phyloP scores from a whole-genome alignment of 2,329 filamentous ascomycete genomes.

The Phaeosphaeriaceae sp. region DNA sequence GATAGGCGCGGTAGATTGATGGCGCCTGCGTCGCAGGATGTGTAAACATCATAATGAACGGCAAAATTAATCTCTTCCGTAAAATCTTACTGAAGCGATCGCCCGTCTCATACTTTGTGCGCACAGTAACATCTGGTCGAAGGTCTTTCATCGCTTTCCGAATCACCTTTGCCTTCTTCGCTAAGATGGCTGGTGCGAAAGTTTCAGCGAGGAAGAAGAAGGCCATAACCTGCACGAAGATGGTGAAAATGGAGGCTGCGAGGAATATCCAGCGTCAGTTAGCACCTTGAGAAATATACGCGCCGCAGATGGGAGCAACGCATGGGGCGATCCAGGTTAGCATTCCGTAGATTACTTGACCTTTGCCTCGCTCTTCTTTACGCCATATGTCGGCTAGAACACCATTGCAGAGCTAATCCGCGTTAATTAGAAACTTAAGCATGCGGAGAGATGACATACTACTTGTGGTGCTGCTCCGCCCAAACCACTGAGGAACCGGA shows the following conservation, averaged over 20 bases:
- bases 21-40: constrained; percentile 67
- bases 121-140: constrained; percentile 28
- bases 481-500: constrained; percentile 43
- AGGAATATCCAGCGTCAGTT: constrained; percentile 77
- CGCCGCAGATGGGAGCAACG: constrained; percentile 54
- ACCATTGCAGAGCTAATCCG: constrained; percentile 39
- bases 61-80: constrained; percentile 35
- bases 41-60: constrained; percentile 60
- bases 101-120: constrained; percentile 48
- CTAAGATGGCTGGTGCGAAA: constrained; percentile 55
- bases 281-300: constrained; percentile 29
- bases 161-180: constrained; percentile 52
- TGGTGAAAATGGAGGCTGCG: constrained; percentile 67
- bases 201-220: constrained; percentile 63
- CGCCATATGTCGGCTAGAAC: constrained; percentile 61
- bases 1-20: constrained; percentile 60
- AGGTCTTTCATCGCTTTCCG: constrained; percentile 51
- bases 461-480: constrained; percentile 44
- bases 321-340: constrained; percentile 68
- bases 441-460: constrained; percentile 20
- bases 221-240: constrained; percentile 64
- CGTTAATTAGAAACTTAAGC: constrained; percentile 4
- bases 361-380: constrained; percentile 67
- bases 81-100: constrained; percentile 35
- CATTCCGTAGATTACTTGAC: constrained; percentile 67